These are phyloP conservation scores for Symbiodinium natans DNA, from an alignment of 73 alveolate genomes.

Conservation along the genomic window DNA sequence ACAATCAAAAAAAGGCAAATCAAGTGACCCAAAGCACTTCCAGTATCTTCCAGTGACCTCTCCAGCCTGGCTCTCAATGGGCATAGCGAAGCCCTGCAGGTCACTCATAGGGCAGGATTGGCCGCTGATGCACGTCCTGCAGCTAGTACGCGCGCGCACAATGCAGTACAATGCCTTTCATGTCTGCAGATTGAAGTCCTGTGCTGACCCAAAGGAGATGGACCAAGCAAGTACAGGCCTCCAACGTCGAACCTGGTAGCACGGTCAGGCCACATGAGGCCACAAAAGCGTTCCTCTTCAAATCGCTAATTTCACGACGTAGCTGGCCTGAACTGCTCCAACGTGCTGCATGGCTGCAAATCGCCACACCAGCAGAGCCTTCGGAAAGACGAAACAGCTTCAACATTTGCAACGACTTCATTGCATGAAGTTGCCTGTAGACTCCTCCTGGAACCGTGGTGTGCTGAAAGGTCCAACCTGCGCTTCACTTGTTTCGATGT, in stretches of 20 bases:
- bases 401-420: not conserved
- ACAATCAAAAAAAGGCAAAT: not conserved
- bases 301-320: not conserved
- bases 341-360: conserved; percentile 1
- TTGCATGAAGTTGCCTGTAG: not conserved
- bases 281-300: not conserved
- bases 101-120: not conserved
- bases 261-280: not conserved
- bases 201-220: not conserved
- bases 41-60: no score
- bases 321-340: not conserved
- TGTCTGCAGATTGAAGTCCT: not conserved
- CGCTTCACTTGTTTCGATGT: not conserved
- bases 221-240: not conserved
- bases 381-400: not conserved
- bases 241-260: conserved; percentile 12
- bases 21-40: not conserved
- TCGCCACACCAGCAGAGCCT: conserved; percentile 17
- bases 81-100: not conserved
- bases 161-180: not conserved
- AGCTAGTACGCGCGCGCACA: not conserved
- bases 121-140: conserved; percentile 20
- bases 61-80: conserved; percentile 4
- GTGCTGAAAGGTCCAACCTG: not conserved
- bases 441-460: not conserved